Percentiles rank a stretch among this genome's conserved stretches.
Evolutionary conservation across 2,329 filamentous ascomycete genomes (phyloP).

Genomic region (Curvularia eragrostidis): DNA sequence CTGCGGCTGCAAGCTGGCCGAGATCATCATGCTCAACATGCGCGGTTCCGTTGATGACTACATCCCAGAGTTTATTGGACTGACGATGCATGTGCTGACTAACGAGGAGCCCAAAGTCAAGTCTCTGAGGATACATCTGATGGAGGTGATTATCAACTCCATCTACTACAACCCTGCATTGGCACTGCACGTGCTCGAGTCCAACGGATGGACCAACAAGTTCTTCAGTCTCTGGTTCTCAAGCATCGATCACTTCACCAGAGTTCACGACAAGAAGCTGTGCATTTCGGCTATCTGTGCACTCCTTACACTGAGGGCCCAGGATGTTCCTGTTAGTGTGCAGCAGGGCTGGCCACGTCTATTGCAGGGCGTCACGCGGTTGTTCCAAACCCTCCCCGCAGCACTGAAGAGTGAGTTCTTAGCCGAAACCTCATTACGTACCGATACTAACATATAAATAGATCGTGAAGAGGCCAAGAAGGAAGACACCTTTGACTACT

Average conservation of each 20-base stretch:
- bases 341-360: conserved; percentile 94
- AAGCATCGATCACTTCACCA: conserved; percentile 88
- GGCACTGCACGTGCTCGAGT: conserved; percentile 85
- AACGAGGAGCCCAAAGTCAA: conserved; percentile 83
- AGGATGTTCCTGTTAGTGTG: conserved; percentile 88
- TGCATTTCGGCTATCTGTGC: conserved; percentile 93
- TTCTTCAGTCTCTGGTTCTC: conserved; percentile 99
- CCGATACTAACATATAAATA: conserved; percentile 45
- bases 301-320: conserved; percentile 77
- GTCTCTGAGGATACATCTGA: conserved; percentile 92
- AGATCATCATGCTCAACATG: conserved; percentile 96
- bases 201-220: conserved; percentile 94
- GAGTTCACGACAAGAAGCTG: conserved; percentile 98
- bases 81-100: conserved; percentile 83
- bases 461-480: conserved; percentile 90
- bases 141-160: conserved; percentile 98
- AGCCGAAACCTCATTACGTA: conserved; percentile 14
- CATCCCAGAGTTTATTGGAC: conserved; percentile 84
- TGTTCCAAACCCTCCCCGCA: conserved; percentile 89
- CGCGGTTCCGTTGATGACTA: conserved; percentile 87
- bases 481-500: conserved; percentile 78
- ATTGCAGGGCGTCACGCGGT: conserved; percentile 82
- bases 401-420: conserved; percentile 77
- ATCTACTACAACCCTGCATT: conserved; percentile 96
- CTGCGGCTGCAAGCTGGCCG: conserved; percentile 95